phyloP scores from a whole-genome alignment of 331 rosid genomes.

The Cucumis variabilis region DNA sequence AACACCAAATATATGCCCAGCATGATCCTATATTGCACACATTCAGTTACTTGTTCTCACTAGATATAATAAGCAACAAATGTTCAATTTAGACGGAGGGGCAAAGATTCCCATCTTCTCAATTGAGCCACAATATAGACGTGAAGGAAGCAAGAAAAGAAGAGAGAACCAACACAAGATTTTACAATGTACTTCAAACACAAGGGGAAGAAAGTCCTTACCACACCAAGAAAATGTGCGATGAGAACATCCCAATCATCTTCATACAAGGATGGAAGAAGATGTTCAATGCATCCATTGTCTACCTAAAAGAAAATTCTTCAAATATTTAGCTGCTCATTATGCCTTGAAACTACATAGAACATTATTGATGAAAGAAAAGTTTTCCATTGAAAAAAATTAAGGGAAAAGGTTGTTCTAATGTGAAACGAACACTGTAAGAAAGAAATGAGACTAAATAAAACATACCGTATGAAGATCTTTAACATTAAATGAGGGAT shows the following conservation, averaged over 20 bases:
- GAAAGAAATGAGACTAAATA: background rate
- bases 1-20: conserved; percentile 98
- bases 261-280: conserved; percentile 78
- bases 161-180: conserved; percentile 10
- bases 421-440: background rate
- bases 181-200: background rate
- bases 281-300: conserved; percentile 92
- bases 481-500: conserved; percentile 94
- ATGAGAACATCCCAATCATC: conserved; percentile 98
- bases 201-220: conserved; percentile 44
- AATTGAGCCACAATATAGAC: background rate
- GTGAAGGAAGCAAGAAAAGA: conserved; percentile 22
- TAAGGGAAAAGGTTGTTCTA: background rate
- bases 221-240: conserved; percentile 99
- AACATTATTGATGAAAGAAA: background rate
- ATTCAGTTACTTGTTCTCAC: conserved; percentile 20
- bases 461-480: conserved; percentile 89
- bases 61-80: background rate
- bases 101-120: background rate
- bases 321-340: conserved; percentile 13
- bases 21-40: conserved; percentile 76
- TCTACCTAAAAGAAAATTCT: conserved; percentile 70
- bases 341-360: conserved; percentile 18
- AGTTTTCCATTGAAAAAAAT: background rate
- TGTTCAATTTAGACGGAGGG: background rate